Evolutionary conservation across 768 basidiomycete species (phyloP), one percentile per base, ranked within the genome.

Genomic region (Amyloporia xantha): DNA sequence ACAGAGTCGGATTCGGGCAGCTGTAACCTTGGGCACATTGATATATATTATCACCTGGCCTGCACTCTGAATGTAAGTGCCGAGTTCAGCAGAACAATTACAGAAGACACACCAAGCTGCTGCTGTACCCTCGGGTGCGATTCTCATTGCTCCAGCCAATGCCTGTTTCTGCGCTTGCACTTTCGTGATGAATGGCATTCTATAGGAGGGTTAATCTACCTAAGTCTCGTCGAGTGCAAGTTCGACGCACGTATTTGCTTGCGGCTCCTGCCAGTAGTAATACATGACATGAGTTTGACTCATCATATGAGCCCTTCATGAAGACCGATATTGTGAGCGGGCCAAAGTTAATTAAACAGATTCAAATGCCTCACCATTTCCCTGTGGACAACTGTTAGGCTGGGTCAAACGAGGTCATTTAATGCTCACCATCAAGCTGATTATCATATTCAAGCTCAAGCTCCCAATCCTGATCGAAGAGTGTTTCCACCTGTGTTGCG

Each of bases 181-280:
- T 35, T 74, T 66, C 41, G 72, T 74, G 40, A 80, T 64, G 27
- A 63, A 59, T 4, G 77, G 79, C 76, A 79, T 79, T 19, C 74
- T 82, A 54, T 28, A 13, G 20, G 30, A 33, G 9, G 15, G 15
- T 33, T 33, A 33, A 15, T 15, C 30, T 33, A 7, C 30, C 9
- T 15, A 33, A 33, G 15, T 33, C 9, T 15, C 30, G 30, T n/a
- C 30, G 15, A 33, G 30, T 15, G 30, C 15, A 15, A 33, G 30
- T 33, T 33, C 30, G 7, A 63, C 73, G 36, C 46, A 77, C 74
- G 76, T 75, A 62, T 86, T 78, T 12, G 73, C 70, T 76, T 79
- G 79, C 3, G 83, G 82, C 56, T 82, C 81, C 52, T 87, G 84
- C 79, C 83, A 84, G 62, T 86, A 84, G 52, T 72, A 77, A 52